Evolutionary conservation across 257 asterid species (phyloP).

Genomic region (Leonotis leonurus): DNA sequence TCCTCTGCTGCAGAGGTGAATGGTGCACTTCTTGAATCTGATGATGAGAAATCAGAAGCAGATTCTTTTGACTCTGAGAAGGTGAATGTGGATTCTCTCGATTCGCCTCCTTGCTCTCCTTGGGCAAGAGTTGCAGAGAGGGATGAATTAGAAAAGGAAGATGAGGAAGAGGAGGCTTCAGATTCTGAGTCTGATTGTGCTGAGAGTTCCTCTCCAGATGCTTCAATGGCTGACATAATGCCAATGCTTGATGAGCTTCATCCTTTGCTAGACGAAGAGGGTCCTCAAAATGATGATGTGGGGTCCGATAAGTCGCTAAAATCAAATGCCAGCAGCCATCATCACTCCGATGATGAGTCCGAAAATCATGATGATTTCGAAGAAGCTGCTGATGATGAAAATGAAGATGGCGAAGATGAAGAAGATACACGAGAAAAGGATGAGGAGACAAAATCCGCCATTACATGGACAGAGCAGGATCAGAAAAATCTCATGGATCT

Average conservation of each 20-base stretch:
- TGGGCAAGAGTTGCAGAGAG: slow-evolving; percentile 28
- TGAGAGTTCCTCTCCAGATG: slow-evolving; percentile 91
- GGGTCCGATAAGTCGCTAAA: slow-evolving; percentile 35
- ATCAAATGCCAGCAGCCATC: slow-evolving; percentile 35
- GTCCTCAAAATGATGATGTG: slow-evolving; percentile 42
- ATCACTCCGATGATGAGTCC: slow-evolving; percentile 49
- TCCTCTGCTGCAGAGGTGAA: slow-evolving; percentile 23
- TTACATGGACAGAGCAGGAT: slow-evolving; percentile 90
- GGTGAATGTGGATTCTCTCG: slow-evolving; percentile 56
- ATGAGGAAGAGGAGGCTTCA: slow-evolving; percentile 30
- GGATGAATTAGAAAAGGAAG: slow-evolving; percentile 26
- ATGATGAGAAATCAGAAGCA: slow-evolving; percentile 52
- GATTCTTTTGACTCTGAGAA: slow-evolving; percentile 68
- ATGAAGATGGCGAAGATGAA: slow-evolving; percentile 56
- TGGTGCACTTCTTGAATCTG: slow-evolving; percentile 41
- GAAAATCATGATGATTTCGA: slow-evolving; percentile 47
- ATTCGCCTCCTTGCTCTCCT: slow-evolving; percentile 44
- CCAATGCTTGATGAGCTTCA: slow-evolving; percentile 95
- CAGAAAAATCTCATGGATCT: slow-evolving; percentile 90
- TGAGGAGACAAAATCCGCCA: slow-evolving; percentile 43
- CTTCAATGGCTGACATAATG: slow-evolving; percentile 83
- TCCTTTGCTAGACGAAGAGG: slow-evolving; percentile 65
- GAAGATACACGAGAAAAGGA: slow-evolving; percentile 45
- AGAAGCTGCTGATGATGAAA: slow-evolving; percentile 47
- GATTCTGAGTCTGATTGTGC: slow-evolving; percentile 73